These are phyloP conservation scores for Kodamaea leandrae DNA, from an alignment of 805 yeast species.

Conservation along the genomic window DNA sequence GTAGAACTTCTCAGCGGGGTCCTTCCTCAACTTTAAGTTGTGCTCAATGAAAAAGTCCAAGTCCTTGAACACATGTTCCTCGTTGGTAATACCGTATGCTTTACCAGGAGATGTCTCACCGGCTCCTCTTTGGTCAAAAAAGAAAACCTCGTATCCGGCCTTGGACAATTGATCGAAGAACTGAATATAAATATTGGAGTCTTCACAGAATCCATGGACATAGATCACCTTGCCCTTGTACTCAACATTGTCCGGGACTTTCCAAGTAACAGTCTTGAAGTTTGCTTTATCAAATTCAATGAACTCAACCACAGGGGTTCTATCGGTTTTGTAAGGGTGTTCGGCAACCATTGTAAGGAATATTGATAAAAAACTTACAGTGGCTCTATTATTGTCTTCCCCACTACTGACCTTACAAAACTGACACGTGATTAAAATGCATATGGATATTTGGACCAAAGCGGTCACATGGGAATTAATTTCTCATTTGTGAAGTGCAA, in stretches of 20 bases:
- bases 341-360: slow-evolving; percentile 13
- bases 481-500: slow-evolving; percentile 2
- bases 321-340: slow-evolving; percentile 36
- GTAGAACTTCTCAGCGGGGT: slow-evolving; percentile 39
- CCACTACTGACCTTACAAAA: too few relatives aligned
- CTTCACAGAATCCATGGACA: slow-evolving; percentile 75
- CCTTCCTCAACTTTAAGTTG: slow-evolving; percentile 35
- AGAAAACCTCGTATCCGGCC: slow-evolving; percentile 61
- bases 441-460: too few relatives aligned
- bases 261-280: slow-evolving; percentile 42
- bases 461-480: not conserved
- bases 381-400: too few relatives aligned
- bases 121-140: slow-evolving; percentile 75
- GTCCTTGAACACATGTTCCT: slow-evolving; percentile 54
- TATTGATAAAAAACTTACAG: too few relatives aligned
- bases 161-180: slow-evolving; percentile 51
- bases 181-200: slow-evolving; percentile 46
- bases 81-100: slow-evolving; percentile 55
- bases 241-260: slow-evolving; percentile 30
- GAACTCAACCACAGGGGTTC: slow-evolving; percentile 27
- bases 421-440: too few relatives aligned
- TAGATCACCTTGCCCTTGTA: slow-evolving; percentile 55
- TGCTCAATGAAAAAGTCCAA: slow-evolving; percentile 54
- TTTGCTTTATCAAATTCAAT: slow-evolving; percentile 38
- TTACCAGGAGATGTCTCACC: slow-evolving; percentile 61